These are phyloP conservation scores for Aspergillus sp. DNA, from an alignment of 2,329 filamentous ascomycete species.

Conservation along the genomic window DNA sequence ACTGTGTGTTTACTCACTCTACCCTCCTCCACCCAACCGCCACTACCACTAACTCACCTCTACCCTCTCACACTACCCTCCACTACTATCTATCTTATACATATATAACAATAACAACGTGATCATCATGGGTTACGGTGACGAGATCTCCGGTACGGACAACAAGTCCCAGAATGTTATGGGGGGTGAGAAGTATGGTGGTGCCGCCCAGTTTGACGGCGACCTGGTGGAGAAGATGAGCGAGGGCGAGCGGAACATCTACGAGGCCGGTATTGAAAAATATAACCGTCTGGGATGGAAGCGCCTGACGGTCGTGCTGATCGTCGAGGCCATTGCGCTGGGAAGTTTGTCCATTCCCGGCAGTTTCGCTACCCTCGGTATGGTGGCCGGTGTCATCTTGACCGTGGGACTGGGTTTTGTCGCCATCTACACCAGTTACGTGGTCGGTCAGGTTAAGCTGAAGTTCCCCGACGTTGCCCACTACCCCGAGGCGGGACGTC, in stretches of 20 bases:
- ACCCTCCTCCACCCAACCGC: not conserved
- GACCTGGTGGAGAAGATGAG: constrained; percentile 25
- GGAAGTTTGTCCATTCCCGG: constrained; percentile 50
- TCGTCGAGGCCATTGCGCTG: constrained; percentile 54
- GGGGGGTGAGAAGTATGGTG: constrained; percentile 8
- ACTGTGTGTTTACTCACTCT: not conserved
- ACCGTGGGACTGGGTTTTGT: constrained; percentile 42
- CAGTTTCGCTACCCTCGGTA: constrained; percentile 49
- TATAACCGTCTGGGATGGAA: constrained; percentile 51
- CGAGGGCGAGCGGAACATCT: constrained; percentile 21
- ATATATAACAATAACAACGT: no score
- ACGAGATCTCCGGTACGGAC: constrained; percentile 18
- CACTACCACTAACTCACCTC: not conserved
- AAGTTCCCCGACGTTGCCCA: constrained; percentile 43
- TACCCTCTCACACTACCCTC: not conserved
- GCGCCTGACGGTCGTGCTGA: constrained; percentile 51
- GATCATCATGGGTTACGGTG: constrained; percentile 11
- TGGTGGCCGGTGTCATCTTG: constrained; percentile 49
- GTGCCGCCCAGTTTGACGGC: constrained; percentile 20
- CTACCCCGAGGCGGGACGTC: constrained; percentile 47
- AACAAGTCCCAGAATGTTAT: constrained; percentile 13
- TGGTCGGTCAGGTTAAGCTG: constrained; percentile 43
- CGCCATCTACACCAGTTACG: constrained; percentile 46
- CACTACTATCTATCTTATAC: not conserved
- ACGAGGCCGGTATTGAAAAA: constrained; percentile 25